Conservation (phyloP, 352 stramenopile species). For the Phytophthora chlamydospora region DNA sequence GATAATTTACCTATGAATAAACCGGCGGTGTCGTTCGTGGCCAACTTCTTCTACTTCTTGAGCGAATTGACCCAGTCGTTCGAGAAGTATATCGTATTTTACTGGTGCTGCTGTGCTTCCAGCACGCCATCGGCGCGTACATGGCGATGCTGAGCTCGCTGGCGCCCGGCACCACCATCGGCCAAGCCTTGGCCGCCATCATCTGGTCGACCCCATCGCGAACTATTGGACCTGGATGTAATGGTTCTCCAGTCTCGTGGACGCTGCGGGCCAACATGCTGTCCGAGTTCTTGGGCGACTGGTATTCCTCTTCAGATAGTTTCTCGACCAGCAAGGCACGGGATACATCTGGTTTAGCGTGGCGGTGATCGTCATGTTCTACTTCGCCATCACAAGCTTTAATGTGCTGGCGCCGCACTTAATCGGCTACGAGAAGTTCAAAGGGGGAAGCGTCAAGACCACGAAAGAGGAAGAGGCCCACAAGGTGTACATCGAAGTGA, state of each 20-base stretch:
- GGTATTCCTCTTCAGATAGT: conserved; percentile 31
- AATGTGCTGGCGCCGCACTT: conserved; percentile 55
- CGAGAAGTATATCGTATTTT: conserved; percentile 78
- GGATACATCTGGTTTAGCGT: conserved; percentile 61
- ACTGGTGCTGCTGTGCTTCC: conserved; percentile 81
- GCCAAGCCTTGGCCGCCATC: conserved; percentile 56
- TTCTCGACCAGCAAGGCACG: conserved; percentile 49
- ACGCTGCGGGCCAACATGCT: conserved; percentile 59
- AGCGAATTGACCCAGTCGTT: conserved; percentile 72
- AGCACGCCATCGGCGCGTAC: conserved; percentile 70
- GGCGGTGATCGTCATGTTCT: conserved; percentile 53
- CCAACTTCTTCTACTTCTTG: conserved; percentile 91
- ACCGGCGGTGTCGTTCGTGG: conserved; percentile 66
- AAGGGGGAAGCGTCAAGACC: conserved; percentile 42
- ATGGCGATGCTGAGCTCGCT: conserved; percentile 66
- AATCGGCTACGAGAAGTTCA: conserved; percentile 55
- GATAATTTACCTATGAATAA: too few species aligned
- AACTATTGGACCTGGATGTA: conserved; percentile 85
- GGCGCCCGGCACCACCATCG: conserved; percentile 60
- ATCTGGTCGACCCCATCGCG: conserved; percentile 70
- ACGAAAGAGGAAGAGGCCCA: conserved; percentile 33
- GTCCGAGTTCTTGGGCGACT: conserved; percentile 53
- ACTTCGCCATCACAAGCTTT: conserved; percentile 57
- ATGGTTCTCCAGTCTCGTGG: conserved; percentile 72
- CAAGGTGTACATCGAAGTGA: conserved; percentile 48